These are phyloP conservation scores for Chalara sp. DNA, from an alignment of 2,329 filamentous ascomycete genomes.

Conservation along the genomic window DNA sequence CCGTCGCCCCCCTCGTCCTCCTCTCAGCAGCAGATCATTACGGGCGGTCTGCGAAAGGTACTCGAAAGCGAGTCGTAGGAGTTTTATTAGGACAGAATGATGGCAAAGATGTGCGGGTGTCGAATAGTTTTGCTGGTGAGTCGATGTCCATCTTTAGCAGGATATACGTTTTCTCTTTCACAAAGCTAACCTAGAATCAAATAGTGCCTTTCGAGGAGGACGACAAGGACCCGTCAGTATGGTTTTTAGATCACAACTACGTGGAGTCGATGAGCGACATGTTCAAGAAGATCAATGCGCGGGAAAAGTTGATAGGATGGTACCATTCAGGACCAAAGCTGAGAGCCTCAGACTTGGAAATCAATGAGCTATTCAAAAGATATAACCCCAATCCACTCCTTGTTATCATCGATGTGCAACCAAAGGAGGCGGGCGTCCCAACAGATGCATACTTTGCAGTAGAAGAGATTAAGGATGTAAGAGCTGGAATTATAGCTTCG, in stretches of 20 bases:
- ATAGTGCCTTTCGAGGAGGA: conserved; percentile 97
- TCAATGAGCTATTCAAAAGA: conserved; percentile 99
- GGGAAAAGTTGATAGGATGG: conserved; percentile 99
- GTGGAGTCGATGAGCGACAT: conserved; percentile 99
- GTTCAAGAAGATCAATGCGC: conserved; percentile 99
- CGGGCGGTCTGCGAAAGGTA: conserved; percentile 86
- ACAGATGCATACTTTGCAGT: conserved; percentile 99
- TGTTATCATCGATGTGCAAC: conserved; percentile 97
- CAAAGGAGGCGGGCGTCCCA: conserved; percentile 93
- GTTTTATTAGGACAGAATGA: conserved; percentile 94
- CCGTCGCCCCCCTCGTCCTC: conserved; percentile 93
- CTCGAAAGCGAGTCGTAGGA: conserved; percentile 81
- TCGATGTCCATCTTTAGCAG: too few species aligned
- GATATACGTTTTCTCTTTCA: too few species aligned
- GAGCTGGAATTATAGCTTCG: conserved; percentile 26
- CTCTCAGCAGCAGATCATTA: conserved; percentile 98
- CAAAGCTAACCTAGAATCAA: background rate
- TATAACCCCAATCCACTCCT: conserved; percentile 95
- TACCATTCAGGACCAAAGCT: conserved; percentile 98
- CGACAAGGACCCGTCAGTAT: conserved; percentile 96
- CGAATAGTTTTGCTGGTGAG: conserved; percentile 96
- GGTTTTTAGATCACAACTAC: conserved; percentile 99
- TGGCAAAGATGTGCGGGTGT: conserved; percentile 91
- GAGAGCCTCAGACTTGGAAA: conserved; percentile 91
- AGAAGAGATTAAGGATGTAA: conserved; percentile 97